Conservation (phyloP, 1,284 basidiomycete genomes). For the Heterobasidion irregulare region DNA sequence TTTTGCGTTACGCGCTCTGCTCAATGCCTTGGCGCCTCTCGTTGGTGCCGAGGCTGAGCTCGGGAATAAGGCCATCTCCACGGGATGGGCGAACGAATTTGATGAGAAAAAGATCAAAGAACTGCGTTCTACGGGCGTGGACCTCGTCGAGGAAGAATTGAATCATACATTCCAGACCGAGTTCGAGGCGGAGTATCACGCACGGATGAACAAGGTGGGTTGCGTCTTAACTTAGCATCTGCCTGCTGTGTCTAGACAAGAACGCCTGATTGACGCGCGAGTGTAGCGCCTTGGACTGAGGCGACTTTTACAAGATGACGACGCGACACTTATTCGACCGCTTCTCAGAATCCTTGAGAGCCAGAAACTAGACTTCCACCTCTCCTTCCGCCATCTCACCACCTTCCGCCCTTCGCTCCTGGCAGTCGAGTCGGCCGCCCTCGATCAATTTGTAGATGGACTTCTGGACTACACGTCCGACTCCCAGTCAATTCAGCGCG, state of each 20-base stretch:
- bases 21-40: constrained; percentile 69
- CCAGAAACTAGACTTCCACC: constrained; percentile 77
- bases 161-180: constrained; percentile 48
- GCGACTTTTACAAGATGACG: constrained; percentile 46
- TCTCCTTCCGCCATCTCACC: constrained; percentile 66
- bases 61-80: constrained; percentile 40
- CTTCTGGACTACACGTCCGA: constrained; percentile 44
- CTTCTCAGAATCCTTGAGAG: constrained; percentile 64
- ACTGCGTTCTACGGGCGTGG: constrained; percentile 53
- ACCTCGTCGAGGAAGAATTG: constrained; percentile 48
- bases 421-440: constrained; percentile 9
- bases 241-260: too few species aligned
- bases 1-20: constrained; percentile 72
- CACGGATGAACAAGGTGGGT: constrained; percentile 59
- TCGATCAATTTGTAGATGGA: constrained; percentile 33
- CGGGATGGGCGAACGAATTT: constrained; percentile 57
- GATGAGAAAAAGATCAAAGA: constrained; percentile 45
- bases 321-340: constrained; percentile 47
- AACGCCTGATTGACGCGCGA: neutral
- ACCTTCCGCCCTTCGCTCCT: constrained; percentile 51
- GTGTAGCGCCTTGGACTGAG: constrained; percentile 70
- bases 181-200: constrained; percentile 52
- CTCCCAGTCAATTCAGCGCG: constrained; percentile 30
- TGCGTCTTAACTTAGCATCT: too few species aligned
- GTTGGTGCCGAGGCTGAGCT: constrained; percentile 70